A percentile compares a stretch with the other conserved stretches of the same genome.
Evolutionary conservation across 371 early-diverging fungal species (phyloP).

Genomic region (Mortierella sp.): DNA sequence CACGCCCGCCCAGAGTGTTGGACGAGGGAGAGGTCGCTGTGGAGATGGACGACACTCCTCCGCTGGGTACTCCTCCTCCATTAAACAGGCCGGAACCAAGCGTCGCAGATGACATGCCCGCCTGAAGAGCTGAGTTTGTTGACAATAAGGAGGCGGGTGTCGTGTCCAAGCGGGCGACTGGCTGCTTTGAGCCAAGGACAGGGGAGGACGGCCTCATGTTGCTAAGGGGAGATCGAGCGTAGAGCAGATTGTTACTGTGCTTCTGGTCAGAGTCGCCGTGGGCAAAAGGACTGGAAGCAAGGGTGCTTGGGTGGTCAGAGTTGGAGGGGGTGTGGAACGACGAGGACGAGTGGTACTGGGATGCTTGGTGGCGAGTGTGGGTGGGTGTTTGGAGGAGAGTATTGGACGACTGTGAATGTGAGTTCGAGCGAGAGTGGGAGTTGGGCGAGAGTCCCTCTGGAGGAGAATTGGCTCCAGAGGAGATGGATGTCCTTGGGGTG

Average conservation of each 20-base stretch:
- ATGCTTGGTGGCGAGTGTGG: constrained; percentile 7
- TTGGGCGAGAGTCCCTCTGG: constrained; percentile 27
- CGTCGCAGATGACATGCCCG: constrained; percentile 12
- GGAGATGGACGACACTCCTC: constrained; percentile 15
- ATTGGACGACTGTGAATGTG: constrained; percentile 14
- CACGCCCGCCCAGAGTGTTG: constrained; percentile 32
- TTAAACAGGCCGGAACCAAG: constrained; percentile 18
- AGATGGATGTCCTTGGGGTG: constrained; percentile 42
- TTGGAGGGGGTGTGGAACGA: constrained; percentile 14
- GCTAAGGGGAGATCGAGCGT: constrained; percentile 13
- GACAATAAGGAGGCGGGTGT: background rate
- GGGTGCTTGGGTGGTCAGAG: constrained; percentile 21
- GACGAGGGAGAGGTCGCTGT: constrained; percentile 24
- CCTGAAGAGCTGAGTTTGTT: constrained; percentile 12
- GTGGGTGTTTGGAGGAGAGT: constrained; percentile 6
- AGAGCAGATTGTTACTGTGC: background rate
- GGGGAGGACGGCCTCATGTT: constrained; percentile 24
- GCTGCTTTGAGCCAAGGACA: constrained; percentile 17
- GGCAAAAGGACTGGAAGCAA: constrained; percentile 24
- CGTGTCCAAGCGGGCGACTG: background rate
- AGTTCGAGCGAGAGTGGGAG: constrained; percentile 13
- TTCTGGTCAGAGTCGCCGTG: background rate
- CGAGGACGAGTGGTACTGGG: background rate
- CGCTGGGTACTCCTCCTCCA: constrained; percentile 2
- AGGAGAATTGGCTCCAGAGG: constrained; percentile 38